Percentiles rank a stretch among this genome's conserved stretches.
Conservation (phyloP, 2,329 filamentous ascomycete species). For the Ophiobolus disseminans region DNA sequence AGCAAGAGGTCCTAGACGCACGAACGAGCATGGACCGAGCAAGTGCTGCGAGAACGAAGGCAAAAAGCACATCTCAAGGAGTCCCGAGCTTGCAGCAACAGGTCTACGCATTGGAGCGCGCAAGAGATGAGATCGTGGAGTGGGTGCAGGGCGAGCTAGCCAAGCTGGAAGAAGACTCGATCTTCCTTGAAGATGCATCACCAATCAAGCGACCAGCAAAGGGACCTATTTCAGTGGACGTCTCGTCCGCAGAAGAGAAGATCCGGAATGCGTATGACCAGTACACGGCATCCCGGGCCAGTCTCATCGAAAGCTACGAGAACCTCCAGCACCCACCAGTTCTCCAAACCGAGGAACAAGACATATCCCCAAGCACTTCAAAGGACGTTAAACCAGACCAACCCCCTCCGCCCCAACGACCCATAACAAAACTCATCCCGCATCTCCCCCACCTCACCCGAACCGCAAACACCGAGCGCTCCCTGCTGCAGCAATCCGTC, state of each 20-base stretch:
- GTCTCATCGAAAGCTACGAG: constrained; percentile 28
- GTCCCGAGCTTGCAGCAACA: constrained; percentile 32
- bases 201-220: constrained; percentile 34
- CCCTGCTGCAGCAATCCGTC: constrained; percentile 43
- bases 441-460: constrained; percentile 38
- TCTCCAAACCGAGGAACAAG: neutral
- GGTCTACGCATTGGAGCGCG: constrained; percentile 52
- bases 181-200: constrained; percentile 43
- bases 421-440: constrained; percentile 39
- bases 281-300: constrained; percentile 37
- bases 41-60: constrained; percentile 27
- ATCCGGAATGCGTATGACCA: constrained; percentile 40
- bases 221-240: constrained; percentile 13
- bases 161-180: constrained; percentile 49
- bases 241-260: constrained; percentile 28
- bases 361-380: neutral
- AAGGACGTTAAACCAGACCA: neutral
- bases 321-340: constrained; percentile 23
- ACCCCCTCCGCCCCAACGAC: constrained; percentile 1
- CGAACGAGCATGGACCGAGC: constrained; percentile 42
- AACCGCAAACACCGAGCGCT: constrained; percentile 34
- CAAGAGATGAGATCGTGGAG: constrained; percentile 57
- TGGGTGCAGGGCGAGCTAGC: constrained; percentile 61
- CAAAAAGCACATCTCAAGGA: constrained; percentile 9
- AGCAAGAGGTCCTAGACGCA: constrained; percentile 49